Base-by-base conservation (phyloP, 1,284 basidiomycete species). In the Xerocomus amazonicus region DNA sequence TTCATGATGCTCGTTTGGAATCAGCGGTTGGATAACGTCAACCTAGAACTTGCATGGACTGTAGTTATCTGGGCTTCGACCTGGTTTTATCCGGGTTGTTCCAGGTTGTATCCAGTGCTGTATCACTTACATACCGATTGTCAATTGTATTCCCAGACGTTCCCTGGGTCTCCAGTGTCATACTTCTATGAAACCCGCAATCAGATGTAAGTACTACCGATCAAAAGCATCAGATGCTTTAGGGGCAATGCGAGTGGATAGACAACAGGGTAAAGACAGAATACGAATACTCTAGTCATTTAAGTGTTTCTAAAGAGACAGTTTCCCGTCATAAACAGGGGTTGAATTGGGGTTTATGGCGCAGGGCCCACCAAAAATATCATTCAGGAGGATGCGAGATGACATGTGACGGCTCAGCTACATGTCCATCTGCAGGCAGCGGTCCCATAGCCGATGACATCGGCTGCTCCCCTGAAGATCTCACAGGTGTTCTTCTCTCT, bases 401-500 rank as follows among this genome's bases (percentile, higher is more conserved):
- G 9, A 46, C 32, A 14, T 37, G 48, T 16, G 31, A 37, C 29
- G 35, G 23, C 23, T 46, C 53, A 10, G 43, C 50, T 13, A 33
- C 14, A 23, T 43, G 43, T 33, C 38, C 59, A 34, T 50, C 38
- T n/a, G 50, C 40, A 27, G 51, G 42, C 6, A 49, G 44, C n/a
- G 40, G 19, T 19, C 27, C 39, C 7, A 53, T 51, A 19, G 26
- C 38, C 9, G 47, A 54, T 19, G 64, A 52, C 31, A 46, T 26
- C 3, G 62, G 45, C 45, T 54, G 52, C 43, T 43, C 45, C 42
- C 4, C 52, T 17, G 50, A 10, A 16, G 23, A 37, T 52, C 38
- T 29, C 58, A 31, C 8, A 27, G 70, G 67, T 38, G 60, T 59
- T 31, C 74, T 73, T 45, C 75, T 70, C 56, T 78, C 83, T 41